Conservation (phyloP, 1,139 yeast species). For the Candida pseudoviswanathii region DNA sequence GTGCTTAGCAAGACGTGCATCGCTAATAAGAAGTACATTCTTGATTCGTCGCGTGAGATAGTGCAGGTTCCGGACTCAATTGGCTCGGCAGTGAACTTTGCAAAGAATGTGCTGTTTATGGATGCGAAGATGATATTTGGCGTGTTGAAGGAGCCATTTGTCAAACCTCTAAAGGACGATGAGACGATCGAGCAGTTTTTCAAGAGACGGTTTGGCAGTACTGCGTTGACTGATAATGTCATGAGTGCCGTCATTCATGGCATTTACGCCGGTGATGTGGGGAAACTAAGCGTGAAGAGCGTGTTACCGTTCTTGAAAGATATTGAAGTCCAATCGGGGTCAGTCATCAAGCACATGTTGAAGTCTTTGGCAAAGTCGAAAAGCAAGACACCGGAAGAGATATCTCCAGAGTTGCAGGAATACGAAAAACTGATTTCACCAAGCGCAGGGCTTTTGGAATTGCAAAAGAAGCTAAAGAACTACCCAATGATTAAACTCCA, state of each 20-base stretch:
- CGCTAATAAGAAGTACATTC: conserved; percentile 65
- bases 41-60: conserved; percentile 40
- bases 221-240: conserved; percentile 58
- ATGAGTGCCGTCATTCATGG: conserved; percentile 87
- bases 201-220: conserved; percentile 65
- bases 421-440: conserved; percentile 43
- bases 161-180: conserved; percentile 41
- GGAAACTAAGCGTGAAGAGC: conserved; percentile 63
- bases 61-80: conserved; percentile 58
- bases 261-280: conserved; percentile 84
- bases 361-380: conserved; percentile 6
- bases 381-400: conserved; percentile 8
- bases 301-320: conserved; percentile 54
- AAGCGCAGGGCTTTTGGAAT: conserved; percentile 33
- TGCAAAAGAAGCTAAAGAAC: conserved; percentile 38
- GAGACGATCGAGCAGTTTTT: conserved; percentile 75
- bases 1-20: conserved; percentile 50
- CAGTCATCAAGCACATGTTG: conserved; percentile 46
- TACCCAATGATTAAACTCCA: conserved; percentile 56
- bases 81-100: conserved; percentile 39
- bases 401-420: conserved; percentile 21
- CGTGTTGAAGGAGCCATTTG: conserved; percentile 47
- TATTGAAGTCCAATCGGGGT: conserved; percentile 62
- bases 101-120: conserved; percentile 22
- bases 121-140: conserved; percentile 27